Conservation (phyloP, 345 rosid species). For the Microthlaspi erraticum region DNA sequence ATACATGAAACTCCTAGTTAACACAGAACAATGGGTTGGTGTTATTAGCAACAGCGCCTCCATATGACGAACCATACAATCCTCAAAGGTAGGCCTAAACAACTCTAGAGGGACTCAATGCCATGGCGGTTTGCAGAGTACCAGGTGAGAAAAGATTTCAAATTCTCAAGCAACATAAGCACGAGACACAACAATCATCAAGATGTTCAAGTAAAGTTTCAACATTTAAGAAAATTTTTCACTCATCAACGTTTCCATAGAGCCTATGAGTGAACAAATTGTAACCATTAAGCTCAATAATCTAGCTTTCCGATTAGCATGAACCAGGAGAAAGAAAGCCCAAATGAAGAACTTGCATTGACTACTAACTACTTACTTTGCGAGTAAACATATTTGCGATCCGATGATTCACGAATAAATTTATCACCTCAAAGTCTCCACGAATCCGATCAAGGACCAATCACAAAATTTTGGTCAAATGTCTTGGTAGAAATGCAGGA, state of each 20-base stretch:
- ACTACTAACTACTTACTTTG: background rate
- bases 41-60: background rate
- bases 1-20: conserved; percentile 20
- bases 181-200: conserved; percentile 13
- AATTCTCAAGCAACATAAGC: conserved; percentile 1
- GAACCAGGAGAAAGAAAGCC: background rate
- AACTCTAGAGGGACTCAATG: background rate
- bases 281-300: conserved; percentile 15
- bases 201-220: background rate
- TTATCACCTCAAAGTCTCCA: background rate
- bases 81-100: conserved; percentile 18
- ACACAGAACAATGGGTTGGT: conserved; percentile 9
- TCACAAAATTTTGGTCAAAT: background rate
- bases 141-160: background rate
- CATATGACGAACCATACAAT: background rate
- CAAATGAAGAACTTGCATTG: background rate
- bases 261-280: conserved; percentile 22
- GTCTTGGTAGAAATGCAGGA: background rate
- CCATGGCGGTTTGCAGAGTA: conserved; percentile 8
- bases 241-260: background rate
- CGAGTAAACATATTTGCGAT: background rate
- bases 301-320: background rate
- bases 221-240: background rate
- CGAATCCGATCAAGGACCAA: conserved; percentile 21
- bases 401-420: conserved; percentile 2